A percentile compares a stretch with the other conserved stretches of the same genome.
Conservation (phyloP, 2,329 filamentous ascomycete species). For the Cephalotrichum gorgonifer region DNA sequence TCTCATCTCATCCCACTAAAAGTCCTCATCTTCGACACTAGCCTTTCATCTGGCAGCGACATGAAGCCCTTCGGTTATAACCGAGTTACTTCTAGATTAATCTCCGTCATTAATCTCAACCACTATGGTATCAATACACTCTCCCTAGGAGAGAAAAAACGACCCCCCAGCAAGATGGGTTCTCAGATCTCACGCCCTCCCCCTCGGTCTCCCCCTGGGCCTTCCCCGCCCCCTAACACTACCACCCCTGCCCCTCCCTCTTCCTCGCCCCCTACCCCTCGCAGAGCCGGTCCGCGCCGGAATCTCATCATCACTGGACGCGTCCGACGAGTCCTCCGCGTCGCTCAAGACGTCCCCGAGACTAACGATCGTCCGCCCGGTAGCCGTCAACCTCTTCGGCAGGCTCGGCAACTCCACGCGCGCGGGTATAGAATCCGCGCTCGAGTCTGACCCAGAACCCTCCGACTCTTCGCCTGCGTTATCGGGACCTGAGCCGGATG, state of each 20-base stretch:
- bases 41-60: too few relatives aligned
- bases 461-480: not conserved
- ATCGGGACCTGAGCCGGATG: not conserved
- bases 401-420: not conserved
- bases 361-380: not conserved
- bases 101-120: too few relatives aligned
- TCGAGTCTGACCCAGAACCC: not conserved
- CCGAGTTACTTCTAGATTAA: too few relatives aligned
- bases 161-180: too few relatives aligned
- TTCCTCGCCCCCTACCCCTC: not conserved
- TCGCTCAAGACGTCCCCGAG: not conserved
- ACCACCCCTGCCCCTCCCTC: not conserved
- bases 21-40: too few relatives aligned
- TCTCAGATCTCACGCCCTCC: not conserved
- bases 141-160: too few relatives aligned
- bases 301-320: not conserved
- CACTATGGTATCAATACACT: too few relatives aligned
- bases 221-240: not conserved
- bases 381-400: not conserved
- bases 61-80: too few relatives aligned
- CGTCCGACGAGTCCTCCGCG: not conserved
- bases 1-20: too few relatives aligned
- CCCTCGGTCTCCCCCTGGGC: not conserved
- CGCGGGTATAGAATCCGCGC: not conserved
- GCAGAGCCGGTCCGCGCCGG: not conserved